Evolutionary conservation across 257 asterid species (phyloP), one percentile per base, ranked within the genome.

Genomic region (Catharanthus roseus): DNA sequence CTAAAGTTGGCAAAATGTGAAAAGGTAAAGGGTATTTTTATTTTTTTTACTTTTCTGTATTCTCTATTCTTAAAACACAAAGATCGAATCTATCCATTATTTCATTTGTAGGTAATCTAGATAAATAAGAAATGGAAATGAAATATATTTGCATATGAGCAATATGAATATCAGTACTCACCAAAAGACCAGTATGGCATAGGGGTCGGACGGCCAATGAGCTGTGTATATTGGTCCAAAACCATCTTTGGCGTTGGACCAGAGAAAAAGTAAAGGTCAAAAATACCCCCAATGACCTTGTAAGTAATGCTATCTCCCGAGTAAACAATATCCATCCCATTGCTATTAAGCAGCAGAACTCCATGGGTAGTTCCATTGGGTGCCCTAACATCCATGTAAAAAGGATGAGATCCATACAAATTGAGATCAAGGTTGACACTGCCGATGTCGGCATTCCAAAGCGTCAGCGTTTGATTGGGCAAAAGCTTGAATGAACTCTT

Each of bases 131-230:
- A n/a, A n/a, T n/a, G n/a, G n/a, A n/a, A n/a, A n/a, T n/a, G n/a
- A n/a, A n/a, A n/a, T n/a, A n/a, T n/a, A n/a, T n/a, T n/a, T n/a
- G n/a, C n/a, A 38, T 15, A 45, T 0, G 18, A 51, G 50, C 26
- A 16, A 16, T 24, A 45, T 2, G 47, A 42, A 42, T 42, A 2
- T 3, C 57, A 29, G 13, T 29, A 75, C 90, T 85, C 69, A 90
- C 97, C 97, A 18, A 93, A 89, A 65, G 97, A 83, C 98, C 98
- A 93, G 75, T 93, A 90, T 12, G 98, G 97, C 95, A 93, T 86
- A 5, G 95, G 83, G 5, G 96, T 87, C 31, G 98, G 98, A 67
- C 96, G 93, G 5, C 98, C 98, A 54, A 90, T 81, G 58, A 93
- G 90, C 51, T 77, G 81, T 6, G 98, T 88, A 31, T 93, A 93